Conservation (phyloP, 768 basidiomycete species). For the Boletus speciosus region DNA sequence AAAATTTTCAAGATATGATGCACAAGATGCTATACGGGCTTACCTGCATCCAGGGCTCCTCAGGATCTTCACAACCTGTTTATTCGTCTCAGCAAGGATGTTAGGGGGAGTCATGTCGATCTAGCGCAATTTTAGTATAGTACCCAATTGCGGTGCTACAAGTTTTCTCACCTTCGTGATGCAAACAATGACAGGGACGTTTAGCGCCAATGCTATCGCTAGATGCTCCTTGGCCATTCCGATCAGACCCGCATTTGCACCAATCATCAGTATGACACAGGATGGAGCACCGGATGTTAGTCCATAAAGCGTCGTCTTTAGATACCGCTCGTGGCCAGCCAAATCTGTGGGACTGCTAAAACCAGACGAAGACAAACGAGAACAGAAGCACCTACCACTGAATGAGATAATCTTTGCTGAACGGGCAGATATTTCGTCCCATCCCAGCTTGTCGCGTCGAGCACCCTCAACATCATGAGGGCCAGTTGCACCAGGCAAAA, state of each 20-base stretch:
- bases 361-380: not conserved
- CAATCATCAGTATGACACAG: slow-evolving; percentile 90
- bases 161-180: slow-evolving; percentile 74
- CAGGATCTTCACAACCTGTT: slow-evolving; percentile 89
- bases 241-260: slow-evolving; percentile 89
- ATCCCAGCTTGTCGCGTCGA: slow-evolving; percentile 83
- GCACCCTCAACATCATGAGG: slow-evolving; percentile 59
- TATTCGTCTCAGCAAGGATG: slow-evolving; percentile 85
- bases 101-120: slow-evolving; percentile 98
- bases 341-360: slow-evolving; percentile 57
- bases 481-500: slow-evolving; percentile 63
- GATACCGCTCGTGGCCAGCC: slow-evolving; percentile 91
- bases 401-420: slow-evolving; percentile 94
- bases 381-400: slow-evolving; percentile 51
- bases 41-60: slow-evolving; percentile 91
- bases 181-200: slow-evolving; percentile 89
- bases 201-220: slow-evolving; percentile 89
- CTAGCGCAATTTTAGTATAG: slow-evolving; percentile 27
- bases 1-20: not conserved
- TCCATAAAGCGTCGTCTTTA: slow-evolving; percentile 93
- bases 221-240: slow-evolving; percentile 96
- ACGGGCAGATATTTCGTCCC: slow-evolving; percentile 91
- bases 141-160: not conserved
- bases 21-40: slow-evolving; percentile 14
- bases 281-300: slow-evolving; percentile 92